Base-by-base conservation (phyloP, 225 moss, liverwort and hornwort species). In the Ulota crispa region DNA sequence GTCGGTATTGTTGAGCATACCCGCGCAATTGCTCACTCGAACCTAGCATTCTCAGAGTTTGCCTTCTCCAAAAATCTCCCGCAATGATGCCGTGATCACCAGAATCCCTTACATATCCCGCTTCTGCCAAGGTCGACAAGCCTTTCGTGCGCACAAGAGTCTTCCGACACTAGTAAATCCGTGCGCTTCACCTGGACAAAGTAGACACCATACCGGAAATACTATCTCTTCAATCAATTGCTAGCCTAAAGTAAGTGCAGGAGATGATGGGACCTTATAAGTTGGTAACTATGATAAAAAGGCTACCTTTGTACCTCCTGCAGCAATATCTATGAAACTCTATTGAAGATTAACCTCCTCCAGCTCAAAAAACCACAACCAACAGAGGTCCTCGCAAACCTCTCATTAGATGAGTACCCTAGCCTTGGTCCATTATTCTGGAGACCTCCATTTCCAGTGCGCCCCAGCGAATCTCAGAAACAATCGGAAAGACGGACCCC, bases 31-130 rank as follows among this genome's bases (percentile, higher is more conserved):
- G 39, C 27, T 37, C 69, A 69, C 68, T 69, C 73, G 55, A 85
- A 73, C 76, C 80, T 83, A 62, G 88, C 88, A 88, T 88, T 82
- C 82, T 82, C 88, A 66, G 28, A 77, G 20, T 32, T 57, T 37
- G 81, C 78, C 47, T 42, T 78, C 77, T 72, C 61, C 45, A 42
- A 36, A 20, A 10, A 68, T 71, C 56, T 64, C 20, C 47, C 19
- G 30, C 62, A 79, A 61, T 34, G 26, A 43, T 18, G 21, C 14
- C 21, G 16, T 11, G 57, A 31, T 53, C 83, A 71, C 16, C 32
- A 68, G 61, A 77, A 77, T 54, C 83, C 62, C 64, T 56, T 56
- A 69, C 73, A 37, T 30, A 37, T 53, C 56, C 57, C 78, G 64
- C 73, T 53, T 64, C 59, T 39, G 19, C 20, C 50, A 9, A 60